Evolutionary conservation across 176 grass and related monocot species (phyloP).

Genomic region (Carex scoparia): DNA sequence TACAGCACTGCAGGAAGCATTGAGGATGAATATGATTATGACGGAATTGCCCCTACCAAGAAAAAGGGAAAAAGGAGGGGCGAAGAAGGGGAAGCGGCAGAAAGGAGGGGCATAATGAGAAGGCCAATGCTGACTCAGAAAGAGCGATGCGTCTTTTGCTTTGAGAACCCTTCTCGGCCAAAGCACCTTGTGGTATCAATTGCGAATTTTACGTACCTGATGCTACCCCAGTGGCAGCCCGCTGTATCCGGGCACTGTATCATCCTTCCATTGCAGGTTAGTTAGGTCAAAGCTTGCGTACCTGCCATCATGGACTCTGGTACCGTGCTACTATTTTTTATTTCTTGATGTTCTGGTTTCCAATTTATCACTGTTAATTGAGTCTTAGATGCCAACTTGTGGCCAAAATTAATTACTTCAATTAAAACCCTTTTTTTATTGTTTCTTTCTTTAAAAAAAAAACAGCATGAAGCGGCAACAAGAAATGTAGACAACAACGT

Average conservation of each 20-base stretch:
- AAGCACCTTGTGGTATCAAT: slow-evolving; percentile 93
- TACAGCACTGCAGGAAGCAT: slow-evolving; percentile 62
- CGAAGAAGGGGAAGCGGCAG: not conserved
- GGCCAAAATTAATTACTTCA: not conserved
- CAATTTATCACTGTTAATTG: not conserved
- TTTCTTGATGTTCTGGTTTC: slow-evolving; percentile 17
- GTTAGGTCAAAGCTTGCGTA: not conserved
- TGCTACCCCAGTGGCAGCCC: slow-evolving; percentile 76
- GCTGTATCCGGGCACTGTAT: slow-evolving; percentile 73
- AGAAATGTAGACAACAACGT: slow-evolving; percentile 84
- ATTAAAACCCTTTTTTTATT: not conserved
- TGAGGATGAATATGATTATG: slow-evolving; percentile 98
- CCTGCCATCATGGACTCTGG: not conserved
- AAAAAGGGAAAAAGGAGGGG: slow-evolving; percentile 58
- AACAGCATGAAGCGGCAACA: slow-evolving; percentile 70
- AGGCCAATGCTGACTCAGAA: slow-evolving; percentile 57
- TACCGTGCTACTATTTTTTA: not conserved
- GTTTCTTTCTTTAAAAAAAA: slow-evolving; percentile 18
- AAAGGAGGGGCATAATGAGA: slow-evolving; percentile 37
- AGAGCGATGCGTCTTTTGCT: slow-evolving; percentile 83
- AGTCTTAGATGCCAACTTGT: not conserved
- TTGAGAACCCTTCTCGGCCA: slow-evolving; percentile 92
- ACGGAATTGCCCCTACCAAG: slow-evolving; percentile 58
- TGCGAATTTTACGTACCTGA: slow-evolving; percentile 91
- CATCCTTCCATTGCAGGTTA: slow-evolving; percentile 91